phyloP scores from a whole-genome alignment of 2,329 filamentous ascomycete species.

The Leptoxyphium fumago region DNA sequence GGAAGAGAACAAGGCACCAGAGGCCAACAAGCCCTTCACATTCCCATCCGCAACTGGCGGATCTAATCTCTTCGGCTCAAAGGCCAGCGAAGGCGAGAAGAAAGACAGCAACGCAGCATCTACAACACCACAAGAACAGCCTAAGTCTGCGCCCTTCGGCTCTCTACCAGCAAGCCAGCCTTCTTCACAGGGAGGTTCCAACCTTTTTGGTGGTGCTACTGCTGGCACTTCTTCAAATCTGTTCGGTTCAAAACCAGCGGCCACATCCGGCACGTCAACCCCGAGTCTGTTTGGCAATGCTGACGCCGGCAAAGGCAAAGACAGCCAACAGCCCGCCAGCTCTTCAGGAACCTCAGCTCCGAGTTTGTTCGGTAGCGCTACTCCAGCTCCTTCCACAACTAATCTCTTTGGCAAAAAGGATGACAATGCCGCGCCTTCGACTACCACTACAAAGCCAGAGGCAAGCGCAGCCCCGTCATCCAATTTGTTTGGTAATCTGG shows the following conservation, averaged over 20 bases:
- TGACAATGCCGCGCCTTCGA: not conserved
- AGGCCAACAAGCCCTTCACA: conserved; percentile 6
- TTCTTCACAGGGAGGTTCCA: not conserved
- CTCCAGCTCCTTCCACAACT: not conserved
- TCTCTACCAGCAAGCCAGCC: not conserved
- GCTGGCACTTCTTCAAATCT: not conserved
- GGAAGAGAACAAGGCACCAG: conserved; percentile 13
- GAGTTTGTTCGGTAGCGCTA: not conserved
- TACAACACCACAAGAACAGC: not conserved
- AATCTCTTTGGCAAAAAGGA: not conserved
- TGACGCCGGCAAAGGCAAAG: not conserved
- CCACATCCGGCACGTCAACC: not conserved
- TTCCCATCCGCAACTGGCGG: conserved; percentile 3
- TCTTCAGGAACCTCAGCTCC: not conserved
- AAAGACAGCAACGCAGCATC: not conserved
- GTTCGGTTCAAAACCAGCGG: not conserved
- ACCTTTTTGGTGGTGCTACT: not conserved
- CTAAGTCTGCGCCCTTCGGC: not conserved
- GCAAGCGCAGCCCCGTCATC: not conserved
- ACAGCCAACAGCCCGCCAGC: not conserved
- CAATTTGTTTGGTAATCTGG: not conserved
- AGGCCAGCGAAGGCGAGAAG: not conserved
- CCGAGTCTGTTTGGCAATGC: not conserved
- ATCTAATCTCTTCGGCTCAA: conserved; percentile 4
- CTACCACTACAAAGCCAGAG: not conserved